These are phyloP conservation scores for Sparassis latifolia DNA, from an alignment of 1,284 basidiomycete species.

Conservation along the genomic window DNA sequence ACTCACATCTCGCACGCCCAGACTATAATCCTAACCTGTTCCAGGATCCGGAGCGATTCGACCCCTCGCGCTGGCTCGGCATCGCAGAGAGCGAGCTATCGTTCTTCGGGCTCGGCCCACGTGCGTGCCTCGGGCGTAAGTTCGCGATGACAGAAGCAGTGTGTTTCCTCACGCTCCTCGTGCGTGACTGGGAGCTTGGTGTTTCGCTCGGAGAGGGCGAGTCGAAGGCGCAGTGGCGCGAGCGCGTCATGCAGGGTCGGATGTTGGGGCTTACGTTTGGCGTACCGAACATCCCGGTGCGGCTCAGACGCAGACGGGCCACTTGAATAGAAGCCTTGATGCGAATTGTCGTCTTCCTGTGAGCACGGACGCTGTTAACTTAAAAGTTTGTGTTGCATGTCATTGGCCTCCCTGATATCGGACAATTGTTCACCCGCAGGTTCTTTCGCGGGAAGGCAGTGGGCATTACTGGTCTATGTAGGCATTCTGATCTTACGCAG, in stretches of 20 bases:
- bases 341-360: too few species aligned
- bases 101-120: conserved; percentile 18
- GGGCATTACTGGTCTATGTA: too few species aligned
- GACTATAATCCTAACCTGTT: conserved; percentile 19
- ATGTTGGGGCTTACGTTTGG: conserved; percentile 3
- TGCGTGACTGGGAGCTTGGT: conserved; percentile 24
- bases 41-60: conserved; percentile 23
- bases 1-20: conserved; percentile 3
- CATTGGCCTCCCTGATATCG: too few species aligned
- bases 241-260: conserved; percentile 6
- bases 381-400: too few species aligned
- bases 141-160: conserved; percentile 25
- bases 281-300: conserved; percentile 2
- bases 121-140: conserved; percentile 23
- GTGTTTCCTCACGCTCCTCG: conserved; percentile 20
- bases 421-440: too few species aligned
- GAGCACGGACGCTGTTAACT: too few species aligned
- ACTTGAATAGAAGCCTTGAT: too few species aligned
- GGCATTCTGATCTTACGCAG: too few species aligned
- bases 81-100: conserved; percentile 13
- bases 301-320: too few species aligned
- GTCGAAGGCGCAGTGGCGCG: conserved; percentile 9
- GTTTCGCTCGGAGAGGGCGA: conserved; percentile 8
- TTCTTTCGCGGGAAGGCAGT: too few species aligned
- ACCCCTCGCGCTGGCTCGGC: conserved; percentile 26